Base-by-base conservation (phyloP, 2,329 filamentous ascomycete genomes). In the Diplodia corticola region DNA sequence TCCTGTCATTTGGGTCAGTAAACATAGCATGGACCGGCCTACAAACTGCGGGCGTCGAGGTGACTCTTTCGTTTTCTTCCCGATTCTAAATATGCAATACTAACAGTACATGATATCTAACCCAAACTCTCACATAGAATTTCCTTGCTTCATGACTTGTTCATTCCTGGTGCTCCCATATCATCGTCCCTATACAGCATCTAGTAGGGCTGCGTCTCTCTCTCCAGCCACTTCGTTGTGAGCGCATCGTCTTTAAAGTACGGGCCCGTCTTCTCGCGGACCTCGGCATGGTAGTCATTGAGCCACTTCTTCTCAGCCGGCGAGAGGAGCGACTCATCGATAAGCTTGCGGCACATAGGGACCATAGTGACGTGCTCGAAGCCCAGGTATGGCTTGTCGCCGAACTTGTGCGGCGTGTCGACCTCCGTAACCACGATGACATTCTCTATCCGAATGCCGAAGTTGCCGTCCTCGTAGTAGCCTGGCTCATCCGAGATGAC, bases 311-410 rank as follows among this genome's bases (percentile, higher is more conserved):
- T 91, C 81, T 99, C 95, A 13, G 81, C 83, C 4, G 83, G 81
- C 0, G 88, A 93, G 70, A 99, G 80, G 37, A 97, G 81, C 61
- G 76, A 83, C 64, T 85, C 81, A 72, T 98, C 91, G 69, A 97
- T 93, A 69, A 99, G 81, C 68, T 92, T 97, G 68, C 89, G 87
- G 80, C 94, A 97, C 79, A 97, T 93, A 0, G 95, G 95, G 20
- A 94, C 92, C 92, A 99, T 92, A 0, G 95, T 99, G 70, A 98
- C 93, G 78, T 96, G 92, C 81, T 99, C 94, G 71, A 99, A 99
- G 3, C 93, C 93, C 40, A 98, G 83, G 80, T 91, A 99, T 2
- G 93, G 90, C 81, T 96, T 97, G 72, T 97, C 94, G 22, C 93
- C 94, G 75, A 98, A 98, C 40, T 89, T 88, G 78, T 96, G 86